A percentile compares a stretch with the other conserved stretches of the same genome.
phyloP scores from a whole-genome alignment of 129 eudicot species.

The Flaveria robusta region DNA sequence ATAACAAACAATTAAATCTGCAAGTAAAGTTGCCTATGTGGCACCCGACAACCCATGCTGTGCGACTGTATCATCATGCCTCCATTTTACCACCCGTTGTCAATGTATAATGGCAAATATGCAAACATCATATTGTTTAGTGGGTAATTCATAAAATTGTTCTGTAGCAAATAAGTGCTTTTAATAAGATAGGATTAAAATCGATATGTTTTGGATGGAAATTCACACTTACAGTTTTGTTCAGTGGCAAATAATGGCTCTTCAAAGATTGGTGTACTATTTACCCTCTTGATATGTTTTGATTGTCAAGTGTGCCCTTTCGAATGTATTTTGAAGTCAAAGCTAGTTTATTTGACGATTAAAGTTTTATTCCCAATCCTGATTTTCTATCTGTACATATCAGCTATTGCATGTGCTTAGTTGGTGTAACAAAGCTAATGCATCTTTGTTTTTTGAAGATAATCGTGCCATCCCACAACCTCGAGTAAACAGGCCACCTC shows the following conservation, averaged over 20 bases:
- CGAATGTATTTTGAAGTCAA: neutral
- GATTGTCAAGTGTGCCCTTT: neutral
- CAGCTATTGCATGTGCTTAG: neutral
- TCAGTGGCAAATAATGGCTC: neutral
- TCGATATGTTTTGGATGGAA: neutral
- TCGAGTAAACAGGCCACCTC: conserved; percentile 68
- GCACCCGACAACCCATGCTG: neutral
- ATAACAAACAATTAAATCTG: neutral
- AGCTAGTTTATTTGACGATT: neutral
- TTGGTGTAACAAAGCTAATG: conserved; percentile 19
- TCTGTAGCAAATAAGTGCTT: neutral
- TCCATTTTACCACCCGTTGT: neutral
- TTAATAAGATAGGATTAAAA: neutral
- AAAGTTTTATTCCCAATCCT: too few relatives aligned
- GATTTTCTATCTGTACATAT: neutral
- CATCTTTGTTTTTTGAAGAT: conserved; percentile 45
- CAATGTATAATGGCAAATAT: neutral
- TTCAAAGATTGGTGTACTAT: neutral
- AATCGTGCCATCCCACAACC: conserved; percentile 59
- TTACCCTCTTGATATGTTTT: conserved; percentile 10
- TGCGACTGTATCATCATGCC: neutral
- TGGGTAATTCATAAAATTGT: neutral
- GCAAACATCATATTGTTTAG: neutral
- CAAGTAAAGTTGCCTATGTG: neutral
- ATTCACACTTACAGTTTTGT: neutral